Evolutionary conservation across 176 grass and related monocot species (phyloP).

Genomic region (Juncus effusus): DNA sequence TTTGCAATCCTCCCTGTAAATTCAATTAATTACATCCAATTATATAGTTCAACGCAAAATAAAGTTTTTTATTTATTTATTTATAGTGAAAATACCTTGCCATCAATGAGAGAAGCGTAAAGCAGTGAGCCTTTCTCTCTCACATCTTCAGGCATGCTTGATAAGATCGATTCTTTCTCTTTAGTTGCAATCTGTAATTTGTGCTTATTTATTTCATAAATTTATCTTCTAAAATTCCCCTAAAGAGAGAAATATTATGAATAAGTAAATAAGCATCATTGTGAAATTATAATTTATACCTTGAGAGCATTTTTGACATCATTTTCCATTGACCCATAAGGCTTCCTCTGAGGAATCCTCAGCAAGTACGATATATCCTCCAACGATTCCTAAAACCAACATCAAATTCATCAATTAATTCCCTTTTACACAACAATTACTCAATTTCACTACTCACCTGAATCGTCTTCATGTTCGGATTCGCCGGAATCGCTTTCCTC

Average conservation of each 20-base stretch:
- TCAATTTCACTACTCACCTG: constrained; percentile 38
- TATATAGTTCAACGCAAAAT: too few relatives aligned
- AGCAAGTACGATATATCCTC: constrained; percentile 91
- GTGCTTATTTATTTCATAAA: constrained; percentile 2
- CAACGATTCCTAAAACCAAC: constrained; percentile 52
- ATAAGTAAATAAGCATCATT: background rate
- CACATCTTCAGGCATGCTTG: constrained; percentile 57
- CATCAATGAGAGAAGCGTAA: constrained; percentile 71
- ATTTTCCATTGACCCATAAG: constrained; percentile 75
- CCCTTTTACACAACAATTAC: background rate
- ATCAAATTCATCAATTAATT: background rate
- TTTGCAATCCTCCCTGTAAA: constrained; percentile 69
- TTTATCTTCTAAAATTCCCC: background rate
- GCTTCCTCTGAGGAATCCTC: constrained; percentile 96
- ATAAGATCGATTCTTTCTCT: constrained; percentile 70
- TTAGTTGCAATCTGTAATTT: constrained; percentile 64
- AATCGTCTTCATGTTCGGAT: constrained; percentile 80
- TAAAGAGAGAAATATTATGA: background rate
- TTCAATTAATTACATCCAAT: background rate
- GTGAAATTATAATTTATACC: constrained; percentile 23
- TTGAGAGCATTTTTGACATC: constrained; percentile 88
- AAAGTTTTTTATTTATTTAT: background rate
- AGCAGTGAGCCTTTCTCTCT: constrained; percentile 62
- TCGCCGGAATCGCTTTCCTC: constrained; percentile 81
- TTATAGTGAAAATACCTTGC: constrained; percentile 42